Evolutionary conservation across 805 yeast species (phyloP).

Genomic region (Gaillardinia entomophila): DNA sequence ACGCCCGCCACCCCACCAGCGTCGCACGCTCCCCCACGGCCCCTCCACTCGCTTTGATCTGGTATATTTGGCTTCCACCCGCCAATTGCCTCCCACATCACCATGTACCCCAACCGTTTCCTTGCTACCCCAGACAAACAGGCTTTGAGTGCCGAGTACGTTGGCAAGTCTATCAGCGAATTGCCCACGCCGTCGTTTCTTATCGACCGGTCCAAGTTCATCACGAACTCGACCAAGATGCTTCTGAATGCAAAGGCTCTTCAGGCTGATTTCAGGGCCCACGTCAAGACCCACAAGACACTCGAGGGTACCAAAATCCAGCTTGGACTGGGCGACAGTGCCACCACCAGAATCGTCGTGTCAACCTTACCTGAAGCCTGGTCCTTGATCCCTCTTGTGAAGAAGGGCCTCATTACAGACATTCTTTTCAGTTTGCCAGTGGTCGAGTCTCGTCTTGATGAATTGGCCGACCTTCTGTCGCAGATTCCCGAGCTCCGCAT

Average conservation of each 20-base stretch:
- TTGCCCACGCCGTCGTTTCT: conserved; percentile 59
- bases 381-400: conserved; percentile 37
- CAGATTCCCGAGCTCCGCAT: conserved; percentile 43
- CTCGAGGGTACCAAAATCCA: conserved; percentile 52
- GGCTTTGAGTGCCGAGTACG: conserved; percentile 13
- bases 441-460: conserved; percentile 43
- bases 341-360: conserved; percentile 50
- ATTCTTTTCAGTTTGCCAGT: conserved; percentile 36
- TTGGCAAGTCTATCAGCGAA: conserved; percentile 39
- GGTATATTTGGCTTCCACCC: too few species aligned
- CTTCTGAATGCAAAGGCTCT: conserved; percentile 36
- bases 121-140: conserved; percentile 15
- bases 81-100: too few species aligned
- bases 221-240: conserved; percentile 46
- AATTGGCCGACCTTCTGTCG: conserved; percentile 38
- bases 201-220: conserved; percentile 37
- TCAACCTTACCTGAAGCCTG: conserved; percentile 68
- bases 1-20: too few species aligned
- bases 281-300: conserved; percentile 73
- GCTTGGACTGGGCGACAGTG: conserved; percentile 36
- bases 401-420: conserved; percentile 30
- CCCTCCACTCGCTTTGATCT: too few species aligned
- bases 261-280: conserved; percentile 53
- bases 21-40: too few species aligned
- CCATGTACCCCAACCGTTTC: conserved; percentile 7